A percentile compares a stretch with the other conserved stretches of the same genome.
These are phyloP conservation scores for Dentipellis fragilis DNA, from an alignment of 768 basidiomycete species.

Conservation along the genomic window DNA sequence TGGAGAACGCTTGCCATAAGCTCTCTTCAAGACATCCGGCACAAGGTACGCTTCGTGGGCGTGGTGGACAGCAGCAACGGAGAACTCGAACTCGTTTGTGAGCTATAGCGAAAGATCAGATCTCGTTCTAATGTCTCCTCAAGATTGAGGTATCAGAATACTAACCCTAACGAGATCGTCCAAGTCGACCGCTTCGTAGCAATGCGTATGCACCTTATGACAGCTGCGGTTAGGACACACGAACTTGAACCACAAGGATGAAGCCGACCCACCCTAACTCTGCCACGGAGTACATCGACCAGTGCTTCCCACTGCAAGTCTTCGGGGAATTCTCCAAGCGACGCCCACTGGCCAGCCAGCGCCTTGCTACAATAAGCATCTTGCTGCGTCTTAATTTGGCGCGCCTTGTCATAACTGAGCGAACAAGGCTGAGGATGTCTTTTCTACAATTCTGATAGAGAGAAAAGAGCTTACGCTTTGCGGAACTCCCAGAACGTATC, in stretches of 20 bases:
- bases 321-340: conserved; percentile 53
- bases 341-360: conserved; percentile 34
- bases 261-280: conserved; percentile 46
- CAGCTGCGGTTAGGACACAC: background rate
- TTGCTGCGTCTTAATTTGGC: conserved; percentile 54
- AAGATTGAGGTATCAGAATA: background rate
- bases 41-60: conserved; percentile 90
- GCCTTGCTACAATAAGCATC: conserved; percentile 56
- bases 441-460: conserved; percentile 30
- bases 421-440: background rate
- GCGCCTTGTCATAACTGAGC: conserved; percentile 50
- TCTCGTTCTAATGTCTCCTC: background rate
- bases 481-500: conserved; percentile 68
- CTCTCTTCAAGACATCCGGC: conserved; percentile 67
- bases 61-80: conserved; percentile 74
- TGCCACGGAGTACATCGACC: conserved; percentile 68
- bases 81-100: conserved; percentile 85
- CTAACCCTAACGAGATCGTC: conserved; percentile 29
- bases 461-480: conserved; percentile 29
- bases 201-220: conserved; percentile 42
- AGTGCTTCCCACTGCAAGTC: conserved; percentile 71
- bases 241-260: no score
- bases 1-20: conserved; percentile 28
- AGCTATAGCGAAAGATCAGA: conserved; percentile 33
- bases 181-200: conserved; percentile 62